These are phyloP conservation scores for Thinopyrum elongatum DNA, from an alignment of 176 grass and related monocot genomes.

Conservation along the genomic window DNA sequence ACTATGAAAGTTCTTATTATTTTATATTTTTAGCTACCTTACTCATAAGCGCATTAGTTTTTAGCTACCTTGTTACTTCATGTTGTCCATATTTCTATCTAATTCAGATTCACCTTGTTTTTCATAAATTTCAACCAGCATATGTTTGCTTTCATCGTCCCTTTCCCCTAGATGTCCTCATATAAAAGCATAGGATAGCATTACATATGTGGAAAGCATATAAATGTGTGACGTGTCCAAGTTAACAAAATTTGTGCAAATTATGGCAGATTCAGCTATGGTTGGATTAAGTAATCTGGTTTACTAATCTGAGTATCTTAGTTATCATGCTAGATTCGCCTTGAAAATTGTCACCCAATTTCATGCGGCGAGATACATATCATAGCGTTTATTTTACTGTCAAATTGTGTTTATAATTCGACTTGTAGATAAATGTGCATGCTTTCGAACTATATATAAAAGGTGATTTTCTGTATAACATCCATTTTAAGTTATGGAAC, in stretches of 20 bases:
- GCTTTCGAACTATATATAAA: constrained; percentile 7
- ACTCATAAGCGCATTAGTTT: background rate
- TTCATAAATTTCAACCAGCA: background rate
- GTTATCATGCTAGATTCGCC: background rate
- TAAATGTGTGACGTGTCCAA: background rate
- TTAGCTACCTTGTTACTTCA: background rate
- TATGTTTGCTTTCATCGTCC: background rate
- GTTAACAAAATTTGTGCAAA: background rate
- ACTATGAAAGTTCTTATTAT: background rate
- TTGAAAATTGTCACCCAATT: constrained; percentile 1
- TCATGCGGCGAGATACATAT: background rate
- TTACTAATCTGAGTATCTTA: background rate
- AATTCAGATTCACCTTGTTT: too few species aligned
- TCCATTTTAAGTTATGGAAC: background rate
- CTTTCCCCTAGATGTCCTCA: background rate
- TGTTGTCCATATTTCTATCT: background rate
- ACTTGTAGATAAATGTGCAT: background rate
- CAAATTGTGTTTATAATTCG: background rate
- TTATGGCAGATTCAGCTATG: background rate
- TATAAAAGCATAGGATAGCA: constrained; percentile 26
- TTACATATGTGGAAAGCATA: background rate
- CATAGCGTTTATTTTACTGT: background rate
- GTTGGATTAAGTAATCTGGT: background rate
- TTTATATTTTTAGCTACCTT: background rate
- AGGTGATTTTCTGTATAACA: background rate